Evolutionary conservation across 1,284 basidiomycete genomes (phyloP).

Genomic region (Calocybe gambosa): DNA sequence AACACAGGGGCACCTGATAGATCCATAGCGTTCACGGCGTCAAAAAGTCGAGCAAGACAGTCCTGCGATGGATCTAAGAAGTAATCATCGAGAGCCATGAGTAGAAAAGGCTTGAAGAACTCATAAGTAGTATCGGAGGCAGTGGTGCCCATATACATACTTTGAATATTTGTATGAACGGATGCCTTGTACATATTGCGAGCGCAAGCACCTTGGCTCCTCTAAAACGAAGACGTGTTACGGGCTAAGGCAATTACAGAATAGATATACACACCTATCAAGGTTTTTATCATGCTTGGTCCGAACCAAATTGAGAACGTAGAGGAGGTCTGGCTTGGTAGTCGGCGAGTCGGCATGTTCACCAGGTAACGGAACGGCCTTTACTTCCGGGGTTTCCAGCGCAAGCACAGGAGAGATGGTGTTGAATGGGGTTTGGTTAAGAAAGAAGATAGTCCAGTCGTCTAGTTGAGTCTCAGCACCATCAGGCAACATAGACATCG

Average conservation of each 20-base stretch:
- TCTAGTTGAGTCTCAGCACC: conserved; percentile 91
- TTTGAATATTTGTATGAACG: conserved; percentile 98
- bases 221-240: conserved; percentile 35
- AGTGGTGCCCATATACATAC: conserved; percentile 32
- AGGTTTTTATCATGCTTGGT: conserved; percentile 90
- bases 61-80: conserved; percentile 84
- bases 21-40: conserved; percentile 90
- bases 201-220: conserved; percentile 95
- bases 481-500: conserved; percentile 97
- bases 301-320: conserved; percentile 92
- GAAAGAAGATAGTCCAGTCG: conserved; percentile 98
- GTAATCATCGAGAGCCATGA: conserved; percentile 95
- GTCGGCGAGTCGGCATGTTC: conserved; percentile 30
- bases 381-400: conserved; percentile 53
- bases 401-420: conserved; percentile 80
- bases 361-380: conserved; percentile 32
- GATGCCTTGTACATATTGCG: conserved; percentile 92
- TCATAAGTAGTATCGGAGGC: neutral
- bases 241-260: neutral
- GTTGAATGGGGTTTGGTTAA: conserved; percentile 88
- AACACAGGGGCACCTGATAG: conserved; percentile 75
- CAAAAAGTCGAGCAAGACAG: conserved; percentile 83
- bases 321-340: conserved; percentile 63
- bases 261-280: conserved; percentile 54
- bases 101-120: conserved; percentile 69